phyloP scores from a whole-genome alignment of 352 stramenopile species.

The Globisporangium parvum region DNA sequence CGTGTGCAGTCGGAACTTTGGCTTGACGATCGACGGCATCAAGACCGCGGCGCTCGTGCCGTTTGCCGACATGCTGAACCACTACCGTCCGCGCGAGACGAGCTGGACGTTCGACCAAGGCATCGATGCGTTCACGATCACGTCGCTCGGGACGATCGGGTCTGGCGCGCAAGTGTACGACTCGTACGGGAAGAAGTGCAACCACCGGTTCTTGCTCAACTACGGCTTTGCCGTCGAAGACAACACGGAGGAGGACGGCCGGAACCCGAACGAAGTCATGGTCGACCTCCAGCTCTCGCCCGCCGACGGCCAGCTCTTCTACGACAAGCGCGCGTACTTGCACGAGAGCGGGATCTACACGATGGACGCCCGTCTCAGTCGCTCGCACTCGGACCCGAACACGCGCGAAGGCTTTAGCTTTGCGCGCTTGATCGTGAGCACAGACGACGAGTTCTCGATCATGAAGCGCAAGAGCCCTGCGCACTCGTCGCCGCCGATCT shows the following conservation, averaged over 20 bases:
- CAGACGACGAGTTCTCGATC: constrained; percentile 74
- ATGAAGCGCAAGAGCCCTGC: constrained; percentile 79
- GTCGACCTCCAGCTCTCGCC: constrained; percentile 72
- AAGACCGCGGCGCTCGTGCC: constrained; percentile 97
- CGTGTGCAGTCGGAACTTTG: constrained; percentile 99
- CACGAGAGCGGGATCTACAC: constrained; percentile 84
- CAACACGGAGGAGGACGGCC: constrained; percentile 97
- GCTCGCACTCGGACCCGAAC: constrained; percentile 79
- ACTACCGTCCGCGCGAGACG: constrained; percentile 97
- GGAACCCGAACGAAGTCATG: constrained; percentile 98
- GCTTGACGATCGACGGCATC: constrained; percentile 94
- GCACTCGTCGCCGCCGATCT: constrained; percentile 75
- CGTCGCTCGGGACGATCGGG: constrained; percentile 74
- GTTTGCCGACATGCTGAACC: constrained; percentile 99
- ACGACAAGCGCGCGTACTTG: constrained; percentile 80
- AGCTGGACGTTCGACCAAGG: constrained; percentile 90
- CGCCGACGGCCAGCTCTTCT: constrained; percentile 67
- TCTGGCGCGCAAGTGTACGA: constrained; percentile 96
- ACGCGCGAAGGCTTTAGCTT: constrained; percentile 86
- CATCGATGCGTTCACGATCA: constrained; percentile 86
- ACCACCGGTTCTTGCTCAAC: constrained; percentile 99
- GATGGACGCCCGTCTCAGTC: constrained; percentile 82
- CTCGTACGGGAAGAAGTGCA: constrained; percentile 99
- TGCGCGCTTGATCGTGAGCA: constrained; percentile 76
- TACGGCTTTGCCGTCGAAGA: constrained; percentile 99